Conservation (phyloP, 495 filamentous ascomycete genomes). For the Penicillium salamii region DNA sequence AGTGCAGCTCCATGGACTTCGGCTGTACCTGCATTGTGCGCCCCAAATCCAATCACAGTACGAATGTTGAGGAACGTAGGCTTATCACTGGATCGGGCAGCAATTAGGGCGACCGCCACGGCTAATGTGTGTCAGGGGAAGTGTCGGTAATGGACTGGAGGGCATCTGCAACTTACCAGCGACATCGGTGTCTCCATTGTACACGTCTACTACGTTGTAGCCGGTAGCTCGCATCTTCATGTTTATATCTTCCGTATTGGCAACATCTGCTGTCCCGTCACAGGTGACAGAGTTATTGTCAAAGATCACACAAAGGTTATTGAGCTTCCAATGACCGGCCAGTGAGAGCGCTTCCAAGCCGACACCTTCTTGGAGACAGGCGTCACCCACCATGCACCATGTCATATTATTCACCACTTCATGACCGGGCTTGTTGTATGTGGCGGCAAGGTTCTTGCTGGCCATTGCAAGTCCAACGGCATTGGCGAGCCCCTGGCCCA, state of each 20-base stretch:
- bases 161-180: too few species aligned
- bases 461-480: conserved; percentile 57
- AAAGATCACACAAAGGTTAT: conserved; percentile 52
- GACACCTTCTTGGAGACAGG: conserved; percentile 54
- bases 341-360: conserved; percentile 51
- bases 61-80: conserved; percentile 50
- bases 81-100: conserved; percentile 31
- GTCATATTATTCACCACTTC: conserved; percentile 44
- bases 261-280: conserved; percentile 30
- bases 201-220: conserved; percentile 47
- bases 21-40: conserved; percentile 29
- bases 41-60: conserved; percentile 47
- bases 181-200: conserved; percentile 43
- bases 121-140: too few species aligned
- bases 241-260: conserved; percentile 48
- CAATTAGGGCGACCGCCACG: conserved; percentile 38
- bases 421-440: conserved; percentile 46
- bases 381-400: conserved; percentile 55
- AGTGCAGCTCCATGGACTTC: conserved; percentile 41
- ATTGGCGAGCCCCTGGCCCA: conserved; percentile 57
- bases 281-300: conserved; percentile 54
- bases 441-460: conserved; percentile 48
- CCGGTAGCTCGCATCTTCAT: conserved; percentile 48
- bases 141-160: too few species aligned
- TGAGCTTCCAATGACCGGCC: conserved; percentile 48